phyloP scores from a whole-genome alignment of 1,284 basidiomycete species.

The Cutaneotrichosporon sp. region DNA sequence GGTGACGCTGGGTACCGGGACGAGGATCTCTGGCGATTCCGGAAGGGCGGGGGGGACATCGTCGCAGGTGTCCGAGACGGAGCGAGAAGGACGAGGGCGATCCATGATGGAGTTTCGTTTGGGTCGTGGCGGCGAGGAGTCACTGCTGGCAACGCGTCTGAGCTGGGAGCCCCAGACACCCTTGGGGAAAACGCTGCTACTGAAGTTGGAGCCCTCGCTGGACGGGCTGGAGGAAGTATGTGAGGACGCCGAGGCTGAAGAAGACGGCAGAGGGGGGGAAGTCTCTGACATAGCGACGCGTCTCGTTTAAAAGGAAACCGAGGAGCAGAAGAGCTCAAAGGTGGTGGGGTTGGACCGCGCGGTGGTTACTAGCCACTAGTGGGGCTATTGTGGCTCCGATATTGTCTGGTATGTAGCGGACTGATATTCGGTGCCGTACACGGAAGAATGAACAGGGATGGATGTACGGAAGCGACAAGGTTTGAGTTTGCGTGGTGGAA shows the following conservation, averaged over 20 bases:
- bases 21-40: slow-evolving; percentile 7
- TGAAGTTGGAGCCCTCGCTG: too few relatives aligned
- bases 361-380: too few relatives aligned
- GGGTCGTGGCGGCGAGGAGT: not conserved
- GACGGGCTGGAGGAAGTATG: not conserved
- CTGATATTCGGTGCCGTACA: not conserved
- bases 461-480: not conserved
- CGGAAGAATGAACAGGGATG: too few relatives aligned
- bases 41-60: slow-evolving; percentile 3
- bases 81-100: not conserved
- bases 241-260: not conserved
- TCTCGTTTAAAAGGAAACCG: too few relatives aligned
- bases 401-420: too few relatives aligned
- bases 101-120: not conserved
- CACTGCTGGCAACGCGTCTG: not conserved
- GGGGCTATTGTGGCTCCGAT: too few relatives aligned
- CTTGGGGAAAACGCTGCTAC: not conserved
- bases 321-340: too few relatives aligned
- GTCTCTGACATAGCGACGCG: too few relatives aligned
- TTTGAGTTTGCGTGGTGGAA: not conserved
- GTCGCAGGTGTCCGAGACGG: not conserved
- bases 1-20: not conserved
- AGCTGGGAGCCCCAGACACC: not conserved
- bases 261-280: too few relatives aligned
- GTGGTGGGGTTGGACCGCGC: too few relatives aligned